These are phyloP conservation scores for Brassica juncea DNA, from an alignment of 345 rosid species.

Conservation along the genomic window DNA sequence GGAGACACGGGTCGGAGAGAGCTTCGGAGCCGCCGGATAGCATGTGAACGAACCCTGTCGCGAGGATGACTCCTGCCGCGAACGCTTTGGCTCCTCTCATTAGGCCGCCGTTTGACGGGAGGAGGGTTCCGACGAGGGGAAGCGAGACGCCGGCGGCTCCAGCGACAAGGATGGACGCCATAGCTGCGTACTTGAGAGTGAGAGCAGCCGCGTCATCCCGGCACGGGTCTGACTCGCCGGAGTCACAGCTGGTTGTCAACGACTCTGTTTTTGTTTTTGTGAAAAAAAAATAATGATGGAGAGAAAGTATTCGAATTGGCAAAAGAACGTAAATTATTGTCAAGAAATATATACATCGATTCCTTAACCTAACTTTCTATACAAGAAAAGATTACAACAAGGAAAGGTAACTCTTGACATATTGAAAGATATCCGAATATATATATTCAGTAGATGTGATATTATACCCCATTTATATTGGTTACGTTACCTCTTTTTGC, in stretches of 20 bases:
- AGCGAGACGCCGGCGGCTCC: constrained; percentile 68
- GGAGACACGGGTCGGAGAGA: constrained; percentile 64
- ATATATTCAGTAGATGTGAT: too few species aligned
- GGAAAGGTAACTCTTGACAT: too few species aligned
- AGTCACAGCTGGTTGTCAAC: constrained; percentile 43
- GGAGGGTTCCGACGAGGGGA: constrained; percentile 71
- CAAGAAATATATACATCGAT: too few species aligned
- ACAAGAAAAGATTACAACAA: too few species aligned
- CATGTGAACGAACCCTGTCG: constrained; percentile 97
- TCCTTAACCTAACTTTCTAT: too few species aligned
- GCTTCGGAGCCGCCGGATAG: constrained; percentile 65
- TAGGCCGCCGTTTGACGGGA: constrained; percentile 64
- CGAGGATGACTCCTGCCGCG: constrained; percentile 91
- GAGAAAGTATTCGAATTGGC: too few species aligned
- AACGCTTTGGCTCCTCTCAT: constrained; percentile 86
- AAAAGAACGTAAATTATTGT: too few species aligned
- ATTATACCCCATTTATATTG: background rate
- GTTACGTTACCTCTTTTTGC: background rate
- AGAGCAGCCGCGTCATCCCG: constrained; percentile 66
- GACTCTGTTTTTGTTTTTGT: constrained; percentile 38
- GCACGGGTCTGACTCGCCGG: constrained; percentile 53
- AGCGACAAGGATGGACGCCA: constrained; percentile 66
- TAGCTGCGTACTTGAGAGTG: constrained; percentile 63
- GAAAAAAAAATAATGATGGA: too few species aligned
- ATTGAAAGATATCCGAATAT: too few species aligned